These are phyloP conservation scores for Pythium dissimile DNA, from an alignment of 352 stramenopile genomes.

Conservation along the genomic window DNA sequence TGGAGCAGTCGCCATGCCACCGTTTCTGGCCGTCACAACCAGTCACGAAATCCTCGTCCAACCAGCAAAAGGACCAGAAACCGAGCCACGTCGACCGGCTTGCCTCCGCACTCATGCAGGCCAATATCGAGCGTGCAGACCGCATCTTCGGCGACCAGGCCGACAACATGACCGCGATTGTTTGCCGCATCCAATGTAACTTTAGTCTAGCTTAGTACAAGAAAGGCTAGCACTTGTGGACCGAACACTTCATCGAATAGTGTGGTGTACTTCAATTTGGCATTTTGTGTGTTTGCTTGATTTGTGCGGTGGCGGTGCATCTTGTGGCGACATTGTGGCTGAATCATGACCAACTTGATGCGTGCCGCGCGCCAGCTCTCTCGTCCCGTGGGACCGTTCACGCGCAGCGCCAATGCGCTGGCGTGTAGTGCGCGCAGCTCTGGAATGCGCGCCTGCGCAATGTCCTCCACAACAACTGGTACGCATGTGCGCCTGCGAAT, in stretches of 20 bases:
- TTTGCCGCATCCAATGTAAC: conserved; percentile 43
- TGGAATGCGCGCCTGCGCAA: neutral
- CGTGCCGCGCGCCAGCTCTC: conserved; percentile 12
- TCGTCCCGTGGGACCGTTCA: conserved; percentile 1
- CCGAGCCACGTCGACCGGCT: conserved; percentile 29
- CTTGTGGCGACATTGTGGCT: conserved; percentile 15
- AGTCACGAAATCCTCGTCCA: neutral
- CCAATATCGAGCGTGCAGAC: conserved; percentile 56
- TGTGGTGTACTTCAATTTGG: conserved; percentile 11
- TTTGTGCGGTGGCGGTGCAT: conserved; percentile 8
- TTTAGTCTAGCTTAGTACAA: conserved; percentile 4
- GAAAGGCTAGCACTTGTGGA: no score
- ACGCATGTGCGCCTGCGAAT: no score
- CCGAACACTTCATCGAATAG: neutral
- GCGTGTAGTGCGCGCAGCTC: no score
- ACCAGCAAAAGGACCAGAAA: neutral
- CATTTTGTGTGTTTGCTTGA: neutral
- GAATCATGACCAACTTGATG: conserved; percentile 14
- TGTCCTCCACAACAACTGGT: no score
- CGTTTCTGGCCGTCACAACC: conserved; percentile 4
- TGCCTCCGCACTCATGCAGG: conserved; percentile 44
- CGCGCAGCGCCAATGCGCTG: conserved; percentile 15
- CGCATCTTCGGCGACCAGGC: conserved; percentile 77
- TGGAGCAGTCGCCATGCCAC: neutral
- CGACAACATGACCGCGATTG: conserved; percentile 88